Conservation (phyloP, 164 flowering plant species). For the Magnolia kwangsiensis region DNA sequence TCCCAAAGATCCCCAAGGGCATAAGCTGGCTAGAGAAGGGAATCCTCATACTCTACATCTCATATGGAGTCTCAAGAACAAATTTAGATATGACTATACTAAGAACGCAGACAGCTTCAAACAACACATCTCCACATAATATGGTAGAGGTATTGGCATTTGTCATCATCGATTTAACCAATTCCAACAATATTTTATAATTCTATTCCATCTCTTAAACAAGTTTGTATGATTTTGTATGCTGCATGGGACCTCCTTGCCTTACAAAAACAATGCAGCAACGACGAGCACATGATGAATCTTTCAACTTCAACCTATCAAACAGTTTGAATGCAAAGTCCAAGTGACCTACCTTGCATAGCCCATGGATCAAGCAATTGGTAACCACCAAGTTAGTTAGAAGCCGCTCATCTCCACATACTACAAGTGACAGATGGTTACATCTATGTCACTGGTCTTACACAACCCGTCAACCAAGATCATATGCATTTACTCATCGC, state of each 20-base stretch:
- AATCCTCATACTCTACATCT: no score
- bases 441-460: constrained; percentile 51
- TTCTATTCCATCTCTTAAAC: constrained; percentile 38
- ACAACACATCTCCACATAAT: no score
- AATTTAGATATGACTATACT: no score
- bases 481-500: constrained; percentile 57
- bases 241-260: constrained; percentile 49
- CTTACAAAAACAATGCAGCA: constrained; percentile 78
- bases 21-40: no score
- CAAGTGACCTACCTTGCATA: constrained; percentile 54
- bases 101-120: no score
- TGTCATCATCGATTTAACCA: no score
- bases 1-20: no score
- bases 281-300: constrained; percentile 68
- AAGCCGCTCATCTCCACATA: constrained; percentile 43
- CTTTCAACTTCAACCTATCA: constrained; percentile 57
- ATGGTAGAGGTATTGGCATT: no score
- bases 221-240: constrained; percentile 46
- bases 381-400: constrained; percentile 51
- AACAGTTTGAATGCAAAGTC: constrained; percentile 57
- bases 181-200: no score
- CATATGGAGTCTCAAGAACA: no score
- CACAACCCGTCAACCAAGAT: constrained; percentile 69
- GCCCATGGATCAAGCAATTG: constrained; percentile 62
- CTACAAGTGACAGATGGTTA: constrained; percentile 41